Base-by-base conservation (phyloP, 148 eudicot species). In the Polygonum aviculare region DNA sequence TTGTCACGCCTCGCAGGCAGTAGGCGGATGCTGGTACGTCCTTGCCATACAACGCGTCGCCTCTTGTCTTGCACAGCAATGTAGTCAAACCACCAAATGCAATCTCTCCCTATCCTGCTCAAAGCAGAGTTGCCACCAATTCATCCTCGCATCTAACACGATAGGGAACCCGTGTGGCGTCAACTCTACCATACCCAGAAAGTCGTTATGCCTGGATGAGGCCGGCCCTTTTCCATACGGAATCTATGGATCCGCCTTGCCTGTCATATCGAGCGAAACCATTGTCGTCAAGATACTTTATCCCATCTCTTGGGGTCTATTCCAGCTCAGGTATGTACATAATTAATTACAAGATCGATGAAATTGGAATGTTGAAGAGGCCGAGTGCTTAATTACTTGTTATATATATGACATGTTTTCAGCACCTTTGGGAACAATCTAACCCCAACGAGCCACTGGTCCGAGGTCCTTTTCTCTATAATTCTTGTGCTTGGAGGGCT, bases 1-100 rank as follows among this genome's bases (percentile, higher is more conserved):
- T 44, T 2, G 47, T 7, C 31, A 1, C 31, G 31, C 10, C 47
- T 7, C 9, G 33, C 77, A 94, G 96, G 93, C 87, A 67, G 92
- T 95, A 0, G 97, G 98, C 18, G 98, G 97, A 40, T 94, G 97
- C 74, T 94, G 98, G 97, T 94, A 94, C 38, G 87, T 86, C n/a
- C 97, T 94, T 48, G 86, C 96, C 2, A 94, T 94, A 82, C 95
- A 94, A 44, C 85, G 96, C 0, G 90, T 92, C 2, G 97, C 90
- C 0, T 81, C 88, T 22, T 94, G 98, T 82, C 88, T 94, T 21
- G 54, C 84, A 65, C 88, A 90, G 52, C 97, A 88, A 45, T 94
- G 98, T 60, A 75, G 75, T 8, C 67, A 76, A 26, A 82, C 49
- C 18, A 36, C 60, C 8, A 70, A 75, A 7, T 91, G 98, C 73